Evolutionary conservation across 768 basidiomycete genomes (phyloP).

Genomic region (Tremella yokohamensis): DNA sequence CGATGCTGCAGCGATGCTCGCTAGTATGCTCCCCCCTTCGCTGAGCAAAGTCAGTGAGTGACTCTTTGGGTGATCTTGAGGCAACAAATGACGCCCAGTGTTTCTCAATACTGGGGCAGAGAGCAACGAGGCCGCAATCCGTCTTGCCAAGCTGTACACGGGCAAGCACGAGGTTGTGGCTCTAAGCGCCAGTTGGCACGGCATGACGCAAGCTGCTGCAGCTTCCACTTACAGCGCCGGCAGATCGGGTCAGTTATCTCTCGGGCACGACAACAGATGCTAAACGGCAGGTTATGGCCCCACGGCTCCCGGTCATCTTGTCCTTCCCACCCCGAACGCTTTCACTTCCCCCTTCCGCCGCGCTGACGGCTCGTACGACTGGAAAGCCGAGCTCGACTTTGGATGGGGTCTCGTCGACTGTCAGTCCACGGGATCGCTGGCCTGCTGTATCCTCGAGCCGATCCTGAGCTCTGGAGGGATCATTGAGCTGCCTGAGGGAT

Average conservation of each 20-base stretch:
- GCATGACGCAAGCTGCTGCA: constrained; percentile 20
- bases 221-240: constrained; percentile 24
- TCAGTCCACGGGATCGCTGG: constrained; percentile 25
- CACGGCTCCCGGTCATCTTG: constrained; percentile 17
- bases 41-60: constrained; percentile 8
- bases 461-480: constrained; percentile 40
- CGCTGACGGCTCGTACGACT: constrained; percentile 34
- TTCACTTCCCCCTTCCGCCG: constrained; percentile 29
- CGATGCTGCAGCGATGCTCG: constrained; percentile 20
- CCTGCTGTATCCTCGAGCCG: constrained; percentile 36
- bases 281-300: constrained; percentile 14
- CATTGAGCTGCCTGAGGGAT: constrained; percentile 34
- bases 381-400: constrained; percentile 35
- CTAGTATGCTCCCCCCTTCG: constrained; percentile 20
- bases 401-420: constrained; percentile 39
- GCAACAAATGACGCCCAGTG: constrained; percentile 14
- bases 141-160: constrained; percentile 39
- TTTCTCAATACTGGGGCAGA: constrained; percentile 37
- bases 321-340: constrained; percentile 29
- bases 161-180: constrained; percentile 36
- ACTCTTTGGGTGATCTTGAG: no score
- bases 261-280: background rate
- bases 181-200: constrained; percentile 30
- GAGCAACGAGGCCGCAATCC: constrained; percentile 34
- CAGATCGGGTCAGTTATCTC: constrained; percentile 7